phyloP scores from a whole-genome alignment of 1,284 basidiomycete genomes.

The Macrocybe sp. region DNA sequence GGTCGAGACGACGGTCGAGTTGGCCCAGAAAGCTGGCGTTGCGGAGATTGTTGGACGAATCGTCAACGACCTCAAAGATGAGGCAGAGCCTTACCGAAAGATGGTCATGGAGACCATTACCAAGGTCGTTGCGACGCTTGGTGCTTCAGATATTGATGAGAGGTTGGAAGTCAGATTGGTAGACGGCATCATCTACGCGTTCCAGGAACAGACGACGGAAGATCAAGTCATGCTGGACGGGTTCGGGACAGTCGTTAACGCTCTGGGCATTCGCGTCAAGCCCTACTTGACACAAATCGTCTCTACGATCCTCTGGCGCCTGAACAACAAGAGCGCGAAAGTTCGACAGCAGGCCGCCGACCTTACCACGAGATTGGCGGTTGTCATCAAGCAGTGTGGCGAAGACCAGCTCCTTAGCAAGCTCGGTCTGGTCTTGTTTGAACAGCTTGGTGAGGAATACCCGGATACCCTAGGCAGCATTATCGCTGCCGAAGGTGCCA shows the following conservation, averaged over 20 bases:
- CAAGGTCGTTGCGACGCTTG: conserved; percentile 89
- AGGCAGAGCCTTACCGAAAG: conserved; percentile 95
- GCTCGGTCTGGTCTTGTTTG: conserved; percentile 95
- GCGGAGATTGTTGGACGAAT: conserved; percentile 93
- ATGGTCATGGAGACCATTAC: conserved; percentile 99
- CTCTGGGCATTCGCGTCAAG: conserved; percentile 96
- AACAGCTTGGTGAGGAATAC: conserved; percentile 99
- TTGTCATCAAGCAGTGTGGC: conserved; percentile 98
- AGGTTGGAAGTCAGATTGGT: conserved; percentile 91
- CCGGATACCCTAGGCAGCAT: conserved; percentile 98
- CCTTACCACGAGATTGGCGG: conserved; percentile 88
- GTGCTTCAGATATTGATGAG: conserved; percentile 96
- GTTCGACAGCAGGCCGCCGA: conserved; percentile 99
- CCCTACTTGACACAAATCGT: conserved; percentile 99
- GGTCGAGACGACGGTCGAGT: conserved; percentile 97
- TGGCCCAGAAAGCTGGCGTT: conserved; percentile 95
- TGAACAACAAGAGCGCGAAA: conserved; percentile 99
- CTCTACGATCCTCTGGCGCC: conserved; percentile 98
- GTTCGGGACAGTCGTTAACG: conserved; percentile 95
- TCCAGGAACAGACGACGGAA: conserved; percentile 99
- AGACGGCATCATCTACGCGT: conserved; percentile 98
- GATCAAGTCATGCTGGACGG: conserved; percentile 99
- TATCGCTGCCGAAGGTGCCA: conserved; percentile 96
- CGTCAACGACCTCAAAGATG: conserved; percentile 96
- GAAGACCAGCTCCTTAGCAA: conserved; percentile 96